Evolutionary conservation across 2,329 filamentous ascomycete species (phyloP).

Genomic region (Aspergillus hiratsukae): DNA sequence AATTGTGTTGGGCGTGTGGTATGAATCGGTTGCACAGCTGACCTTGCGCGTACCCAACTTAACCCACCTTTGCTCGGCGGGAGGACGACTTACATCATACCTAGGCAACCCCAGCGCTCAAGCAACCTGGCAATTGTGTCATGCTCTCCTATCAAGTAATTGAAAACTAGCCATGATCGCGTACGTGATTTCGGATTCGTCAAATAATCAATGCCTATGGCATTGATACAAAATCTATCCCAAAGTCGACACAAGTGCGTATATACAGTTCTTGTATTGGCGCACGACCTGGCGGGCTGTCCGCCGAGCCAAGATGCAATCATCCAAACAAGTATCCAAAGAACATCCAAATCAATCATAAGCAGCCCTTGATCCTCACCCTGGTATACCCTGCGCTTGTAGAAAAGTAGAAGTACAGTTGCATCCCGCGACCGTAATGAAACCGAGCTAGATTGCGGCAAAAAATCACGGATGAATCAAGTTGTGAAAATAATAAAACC

Average conservation of each 20-base stretch:
- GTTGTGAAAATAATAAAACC: not conserved
- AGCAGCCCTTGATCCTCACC: constrained; percentile 13
- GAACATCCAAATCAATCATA: constrained; percentile 15
- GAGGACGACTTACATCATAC: not conserved
- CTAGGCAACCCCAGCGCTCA: not conserved
- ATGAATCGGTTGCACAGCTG: not conserved
- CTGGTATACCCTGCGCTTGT: constrained; percentile 12
- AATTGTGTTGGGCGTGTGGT: not conserved
- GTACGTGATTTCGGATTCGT: not conserved
- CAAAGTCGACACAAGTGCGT: constrained; percentile 17
- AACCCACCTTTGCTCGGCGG: not conserved
- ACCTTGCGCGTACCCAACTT: not conserved
- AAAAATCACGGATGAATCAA: constrained; percentile 4
- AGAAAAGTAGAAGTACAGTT: constrained; percentile 22
- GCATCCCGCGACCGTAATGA: constrained; percentile 11
- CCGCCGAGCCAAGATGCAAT: constrained; percentile 8
- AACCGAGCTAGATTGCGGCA: not conserved
- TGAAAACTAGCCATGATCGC: not conserved
- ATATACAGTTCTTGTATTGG: constrained; percentile 22
- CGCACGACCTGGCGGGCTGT: constrained; percentile 11
- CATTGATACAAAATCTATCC: constrained; percentile 16
- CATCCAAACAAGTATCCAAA: constrained; percentile 8
- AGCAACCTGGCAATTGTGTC: not conserved
- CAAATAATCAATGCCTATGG: not conserved
- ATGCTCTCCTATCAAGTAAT: not conserved